These are phyloP conservation scores for Lichtheimia corymbifera DNA, from an alignment of 371 early-diverging fungal genomes.

Conservation along the genomic window DNA sequence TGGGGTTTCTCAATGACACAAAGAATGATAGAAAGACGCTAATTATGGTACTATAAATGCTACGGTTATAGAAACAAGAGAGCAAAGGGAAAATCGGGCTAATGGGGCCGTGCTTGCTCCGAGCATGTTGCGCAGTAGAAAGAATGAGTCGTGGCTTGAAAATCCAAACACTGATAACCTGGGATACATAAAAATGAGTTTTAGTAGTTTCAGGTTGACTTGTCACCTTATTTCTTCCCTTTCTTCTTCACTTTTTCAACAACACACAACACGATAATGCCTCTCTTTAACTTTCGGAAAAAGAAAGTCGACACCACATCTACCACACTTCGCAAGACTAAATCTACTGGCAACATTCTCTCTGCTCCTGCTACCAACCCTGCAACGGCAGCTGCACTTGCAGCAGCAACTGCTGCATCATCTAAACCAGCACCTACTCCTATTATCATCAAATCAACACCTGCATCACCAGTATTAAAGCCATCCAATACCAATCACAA, in stretches of 20 bases:
- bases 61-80: no score
- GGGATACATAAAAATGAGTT: no score
- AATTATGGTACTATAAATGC: no score
- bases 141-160: no score
- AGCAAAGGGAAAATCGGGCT: no score
- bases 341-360: constrained; percentile 18
- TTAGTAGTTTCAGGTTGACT: no score
- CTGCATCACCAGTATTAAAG: not conserved
- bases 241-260: not conserved
- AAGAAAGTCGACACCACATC: constrained; percentile 5
- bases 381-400: not conserved
- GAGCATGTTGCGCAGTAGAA: no score
- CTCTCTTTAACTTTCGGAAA: constrained; percentile 18
- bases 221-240: not conserved
- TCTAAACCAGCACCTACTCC: not conserved
- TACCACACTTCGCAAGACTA: constrained; percentile 15
- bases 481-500: not conserved
- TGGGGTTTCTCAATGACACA: no score
- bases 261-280: constrained; percentile 6
- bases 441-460: constrained; percentile 1
- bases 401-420: not conserved
- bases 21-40: no score
- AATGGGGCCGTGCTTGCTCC: no score
- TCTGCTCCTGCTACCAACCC: not conserved
- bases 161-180: no score